Conservation (phyloP, 257 asterid genomes). For the Coffea eugenioides region DNA sequence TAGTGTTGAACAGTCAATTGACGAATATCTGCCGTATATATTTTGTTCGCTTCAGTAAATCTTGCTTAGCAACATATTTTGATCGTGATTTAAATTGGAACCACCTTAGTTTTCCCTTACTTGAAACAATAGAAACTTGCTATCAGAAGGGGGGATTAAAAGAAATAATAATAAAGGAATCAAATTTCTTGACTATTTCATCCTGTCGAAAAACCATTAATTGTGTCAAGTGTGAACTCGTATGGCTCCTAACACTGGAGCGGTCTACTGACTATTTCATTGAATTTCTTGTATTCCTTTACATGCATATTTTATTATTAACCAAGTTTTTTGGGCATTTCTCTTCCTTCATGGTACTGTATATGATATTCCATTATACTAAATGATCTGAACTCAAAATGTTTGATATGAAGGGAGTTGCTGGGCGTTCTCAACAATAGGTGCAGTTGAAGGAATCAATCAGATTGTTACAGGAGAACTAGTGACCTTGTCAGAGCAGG, state of each 20-base stretch:
- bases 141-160: not conserved
- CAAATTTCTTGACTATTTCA: too few relatives aligned
- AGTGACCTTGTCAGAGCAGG: constrained; percentile 71
- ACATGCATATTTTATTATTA: not conserved
- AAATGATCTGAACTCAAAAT: not conserved
- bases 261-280: not conserved
- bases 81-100: not conserved
- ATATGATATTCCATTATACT: not conserved
- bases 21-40: not conserved
- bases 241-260: not conserved
- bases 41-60: not conserved
- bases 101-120: not conserved
- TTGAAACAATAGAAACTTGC: not conserved
- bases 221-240: not conserved
- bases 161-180: too few relatives aligned
- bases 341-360: not conserved
- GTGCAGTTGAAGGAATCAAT: constrained; percentile 83
- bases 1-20: not conserved
- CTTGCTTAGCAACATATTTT: not conserved
- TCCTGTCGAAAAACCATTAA: too few relatives aligned
- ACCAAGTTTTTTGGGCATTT: not conserved
- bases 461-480: constrained; percentile 70
- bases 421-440: constrained; percentile 93
- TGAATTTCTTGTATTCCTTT: not conserved
- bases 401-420: constrained; percentile 70